A percentile compares a stretch with the other conserved stretches of the same genome.
phyloP scores from a whole-genome alignment of 139 green algal species.

The Medakamo hakoo region DNA sequence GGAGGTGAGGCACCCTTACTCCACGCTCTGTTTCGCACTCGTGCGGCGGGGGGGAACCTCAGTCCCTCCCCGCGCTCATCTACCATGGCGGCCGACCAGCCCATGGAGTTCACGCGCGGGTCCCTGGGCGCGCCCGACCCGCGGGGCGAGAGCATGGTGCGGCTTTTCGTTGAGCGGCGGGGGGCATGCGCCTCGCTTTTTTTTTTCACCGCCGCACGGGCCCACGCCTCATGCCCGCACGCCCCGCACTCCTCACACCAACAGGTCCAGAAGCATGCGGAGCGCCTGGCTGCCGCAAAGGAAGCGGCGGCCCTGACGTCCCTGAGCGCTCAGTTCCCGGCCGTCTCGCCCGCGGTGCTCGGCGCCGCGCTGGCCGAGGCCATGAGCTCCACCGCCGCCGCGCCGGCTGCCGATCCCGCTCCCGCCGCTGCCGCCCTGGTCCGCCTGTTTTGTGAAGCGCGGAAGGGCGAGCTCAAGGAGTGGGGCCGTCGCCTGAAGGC shows the following conservation, averaged over 20 bases:
- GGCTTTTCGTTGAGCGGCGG: too few species aligned
- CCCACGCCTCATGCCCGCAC: too few species aligned
- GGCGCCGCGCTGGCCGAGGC: constrained; percentile 30
- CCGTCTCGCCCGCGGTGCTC: constrained; percentile 28
- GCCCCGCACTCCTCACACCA: too few species aligned
- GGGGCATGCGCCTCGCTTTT: too few species aligned
- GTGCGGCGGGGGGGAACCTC: too few species aligned
- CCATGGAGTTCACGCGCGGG: constrained; percentile 10
- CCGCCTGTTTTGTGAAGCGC: constrained; percentile 17
- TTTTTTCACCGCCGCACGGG: too few species aligned
- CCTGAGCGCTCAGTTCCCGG: constrained; percentile 26
- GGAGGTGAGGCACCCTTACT: too few species aligned
- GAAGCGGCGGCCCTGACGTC: constrained; percentile 31
- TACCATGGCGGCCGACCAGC: neutral
- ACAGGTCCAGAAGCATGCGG: constrained; percentile 30
- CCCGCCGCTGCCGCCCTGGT: constrained; percentile 32
- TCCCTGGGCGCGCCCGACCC: constrained; percentile 5
- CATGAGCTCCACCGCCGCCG: constrained; percentile 35
- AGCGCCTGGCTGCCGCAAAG: constrained; percentile 39
- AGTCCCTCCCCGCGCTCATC: neutral
- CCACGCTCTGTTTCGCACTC: too few species aligned
- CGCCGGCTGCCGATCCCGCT: too few species aligned
- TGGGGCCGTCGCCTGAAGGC: too few species aligned
- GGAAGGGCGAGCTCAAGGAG: constrained; percentile 23
- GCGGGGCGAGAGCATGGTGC: constrained; percentile 14